Evolutionary conservation across 768 basidiomycete species (phyloP).

Genomic region (Termitomyces sp.): DNA sequence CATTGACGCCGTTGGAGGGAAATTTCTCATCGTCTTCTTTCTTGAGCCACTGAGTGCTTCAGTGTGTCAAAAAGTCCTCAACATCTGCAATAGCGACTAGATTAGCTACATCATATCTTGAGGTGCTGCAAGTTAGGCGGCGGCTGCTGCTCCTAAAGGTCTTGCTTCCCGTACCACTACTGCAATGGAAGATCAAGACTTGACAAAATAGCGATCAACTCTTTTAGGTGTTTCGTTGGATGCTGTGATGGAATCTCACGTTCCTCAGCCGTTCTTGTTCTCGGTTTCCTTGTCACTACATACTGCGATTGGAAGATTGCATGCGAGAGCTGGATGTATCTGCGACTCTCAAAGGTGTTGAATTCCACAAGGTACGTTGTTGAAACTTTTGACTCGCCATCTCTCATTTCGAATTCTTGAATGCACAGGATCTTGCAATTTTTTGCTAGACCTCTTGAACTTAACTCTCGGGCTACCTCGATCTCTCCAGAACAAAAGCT

Average conservation of each 20-base stretch:
- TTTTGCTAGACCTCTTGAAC: no score
- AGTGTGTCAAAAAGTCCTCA: no score
- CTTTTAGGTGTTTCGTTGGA: background rate
- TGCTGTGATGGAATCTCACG: no score
- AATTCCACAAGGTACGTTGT: background rate
- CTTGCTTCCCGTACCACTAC: background rate
- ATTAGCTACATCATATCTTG: background rate
- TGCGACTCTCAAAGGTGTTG: background rate
- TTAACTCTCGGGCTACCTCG: no score
- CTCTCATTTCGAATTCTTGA: background rate
- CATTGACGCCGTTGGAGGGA: background rate
- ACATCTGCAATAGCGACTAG: no score
- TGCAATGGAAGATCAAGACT: background rate
- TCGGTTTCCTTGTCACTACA: background rate
- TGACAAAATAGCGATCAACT: background rate
- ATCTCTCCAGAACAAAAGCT: background rate
- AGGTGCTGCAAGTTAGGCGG: background rate
- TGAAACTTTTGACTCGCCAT: background rate
- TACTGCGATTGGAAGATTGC: background rate
- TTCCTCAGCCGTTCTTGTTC: background rate
- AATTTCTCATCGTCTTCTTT: background rate
- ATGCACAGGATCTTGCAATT: background rate
- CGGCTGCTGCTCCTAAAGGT: background rate
- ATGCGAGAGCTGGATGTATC: background rate
- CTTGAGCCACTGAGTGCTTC: background rate